Base-by-base conservation (phyloP, 805 yeast species). In the Saturnispora halmiae region DNA sequence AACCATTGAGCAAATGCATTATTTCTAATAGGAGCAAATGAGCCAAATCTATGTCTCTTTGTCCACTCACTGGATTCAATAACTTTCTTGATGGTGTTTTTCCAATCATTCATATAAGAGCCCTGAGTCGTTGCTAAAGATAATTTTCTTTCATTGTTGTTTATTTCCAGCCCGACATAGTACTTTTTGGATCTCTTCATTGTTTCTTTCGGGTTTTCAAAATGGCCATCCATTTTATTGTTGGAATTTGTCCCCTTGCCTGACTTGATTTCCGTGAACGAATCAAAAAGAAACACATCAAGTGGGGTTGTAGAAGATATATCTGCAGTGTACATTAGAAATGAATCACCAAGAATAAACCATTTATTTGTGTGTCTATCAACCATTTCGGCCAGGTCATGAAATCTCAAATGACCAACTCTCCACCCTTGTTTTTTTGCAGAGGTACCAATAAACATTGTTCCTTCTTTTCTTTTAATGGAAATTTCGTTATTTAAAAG, bases 351-450 rank as follows among this genome's bases (percentile, higher is more conserved):
- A 2, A 92, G 75, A 42, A 92, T 63, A 47, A 86, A 77, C 99
- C 99, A 92, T 59, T 92, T 92, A 31, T 79, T 79, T 0, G 94
- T 79, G 50, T 94, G 90, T 60, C 99, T 77, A 48, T 75, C 78
- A 38, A 90, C 82, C 95, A 92, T 86, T 28, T 84, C 87, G 49
- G 75, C 73, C 51, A 86, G 65, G 52, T 85, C 96, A 46, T 77
- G 73, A 6, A 84, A 76, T 46, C 74, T 77, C 60, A 86, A 75
- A 55, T 90, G 96, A 3, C 92, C 83, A 5, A 90, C 96, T 51
- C 94, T 70, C 97, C 98, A 92, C 2, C 98, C 97, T 56, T 86
- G 94, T 1, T 87, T 70, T 46, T 76, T 77, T 0, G 97, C 90
- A 0, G 86, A 77, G 1, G 95, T 80, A 16, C 87, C 77, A 35